Percentiles rank a stretch among this genome's conserved stretches.
phyloP scores from a whole-genome alignment of 1,284 basidiomycete species.

The Ganoderma boninense region DNA sequence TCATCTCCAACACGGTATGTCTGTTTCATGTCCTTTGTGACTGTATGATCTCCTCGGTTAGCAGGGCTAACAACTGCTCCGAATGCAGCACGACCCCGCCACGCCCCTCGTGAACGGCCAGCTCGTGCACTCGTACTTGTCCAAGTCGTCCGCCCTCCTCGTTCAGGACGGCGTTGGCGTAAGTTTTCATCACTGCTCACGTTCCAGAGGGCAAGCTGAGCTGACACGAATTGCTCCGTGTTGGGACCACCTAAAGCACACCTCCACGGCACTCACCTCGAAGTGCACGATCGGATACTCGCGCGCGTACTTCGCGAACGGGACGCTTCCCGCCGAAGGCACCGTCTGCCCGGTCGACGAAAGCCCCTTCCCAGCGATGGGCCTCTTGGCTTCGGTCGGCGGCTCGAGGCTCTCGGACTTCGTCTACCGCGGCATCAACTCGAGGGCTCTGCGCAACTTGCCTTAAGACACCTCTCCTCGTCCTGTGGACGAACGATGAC shows the following conservation, averaged over 20 bases:
- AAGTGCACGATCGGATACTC: constrained; percentile 30
- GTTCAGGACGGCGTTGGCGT: constrained; percentile 41
- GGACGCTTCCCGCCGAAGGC: constrained; percentile 37
- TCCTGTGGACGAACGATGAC: background rate
- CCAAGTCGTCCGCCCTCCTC: constrained; percentile 35
- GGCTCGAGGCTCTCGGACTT: background rate
- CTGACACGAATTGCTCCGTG: background rate
- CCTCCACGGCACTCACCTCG: constrained; percentile 34
- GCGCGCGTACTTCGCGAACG: constrained; percentile 38
- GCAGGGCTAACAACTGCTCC: background rate
- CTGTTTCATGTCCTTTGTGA: no score
- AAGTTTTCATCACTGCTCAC: constrained; percentile 6
- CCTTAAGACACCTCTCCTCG: background rate
- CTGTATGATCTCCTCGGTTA: no score
- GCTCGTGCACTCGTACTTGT: constrained; percentile 33
- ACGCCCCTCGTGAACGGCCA: constrained; percentile 39
- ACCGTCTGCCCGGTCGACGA: constrained; percentile 37
- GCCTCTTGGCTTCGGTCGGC: background rate
- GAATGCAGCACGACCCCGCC: constrained; percentile 34
- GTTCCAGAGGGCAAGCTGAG: no score
- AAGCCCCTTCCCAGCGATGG: constrained; percentile 28
- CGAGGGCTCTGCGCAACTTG: background rate
- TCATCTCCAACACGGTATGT: constrained; percentile 40
- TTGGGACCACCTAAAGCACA: constrained; percentile 23
- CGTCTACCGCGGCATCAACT: background rate